A percentile compares a stretch with the other conserved stretches of the same genome.
These are phyloP conservation scores for Pseudomassariella vexata DNA, from an alignment of 2,329 filamentous ascomycete genomes.

Conservation along the genomic window DNA sequence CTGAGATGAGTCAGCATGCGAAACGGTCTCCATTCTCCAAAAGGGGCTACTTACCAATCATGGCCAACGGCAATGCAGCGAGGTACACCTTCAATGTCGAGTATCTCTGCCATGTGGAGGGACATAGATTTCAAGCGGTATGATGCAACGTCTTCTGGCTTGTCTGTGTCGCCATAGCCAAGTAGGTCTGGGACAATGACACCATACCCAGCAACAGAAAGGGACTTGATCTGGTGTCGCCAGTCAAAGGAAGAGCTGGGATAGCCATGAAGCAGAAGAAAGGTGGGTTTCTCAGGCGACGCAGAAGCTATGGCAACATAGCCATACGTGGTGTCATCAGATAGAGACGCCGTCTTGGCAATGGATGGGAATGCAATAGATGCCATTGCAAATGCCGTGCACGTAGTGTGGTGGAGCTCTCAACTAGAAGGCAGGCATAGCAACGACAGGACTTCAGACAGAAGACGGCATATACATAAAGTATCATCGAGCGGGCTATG, in stretches of 20 bases:
- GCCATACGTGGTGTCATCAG: slow-evolving; percentile 12
- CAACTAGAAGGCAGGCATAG: too few species aligned
- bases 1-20: slow-evolving; percentile 1
- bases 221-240: slow-evolving; percentile 23
- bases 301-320: slow-evolving; percentile 10
- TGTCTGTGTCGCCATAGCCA: slow-evolving; percentile 29
- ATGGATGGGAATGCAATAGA: slow-evolving; percentile 6
- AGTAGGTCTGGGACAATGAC: slow-evolving; percentile 36
- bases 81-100: slow-evolving; percentile 18
- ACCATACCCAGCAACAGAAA: slow-evolving; percentile 31
- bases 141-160: slow-evolving; percentile 17
- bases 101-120: slow-evolving; percentile 25
- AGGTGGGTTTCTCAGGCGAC: slow-evolving; percentile 9
- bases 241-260: slow-evolving; percentile 13
- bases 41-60: slow-evolving; percentile 17
- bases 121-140: slow-evolving; percentile 26
- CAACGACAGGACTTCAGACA: too few species aligned
- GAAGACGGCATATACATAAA: too few species aligned
- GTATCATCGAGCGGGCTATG: too few species aligned
- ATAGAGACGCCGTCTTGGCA: slow-evolving; percentile 8
- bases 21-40: slow-evolving; percentile 17
- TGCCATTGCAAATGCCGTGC: slow-evolving; percentile 4
- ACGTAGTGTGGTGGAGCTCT: too few species aligned
- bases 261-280: slow-evolving; percentile 15
- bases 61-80: slow-evolving; percentile 23